phyloP scores from a whole-genome alignment of 164 flowering plant genomes.

The Vitis cinerea region DNA sequence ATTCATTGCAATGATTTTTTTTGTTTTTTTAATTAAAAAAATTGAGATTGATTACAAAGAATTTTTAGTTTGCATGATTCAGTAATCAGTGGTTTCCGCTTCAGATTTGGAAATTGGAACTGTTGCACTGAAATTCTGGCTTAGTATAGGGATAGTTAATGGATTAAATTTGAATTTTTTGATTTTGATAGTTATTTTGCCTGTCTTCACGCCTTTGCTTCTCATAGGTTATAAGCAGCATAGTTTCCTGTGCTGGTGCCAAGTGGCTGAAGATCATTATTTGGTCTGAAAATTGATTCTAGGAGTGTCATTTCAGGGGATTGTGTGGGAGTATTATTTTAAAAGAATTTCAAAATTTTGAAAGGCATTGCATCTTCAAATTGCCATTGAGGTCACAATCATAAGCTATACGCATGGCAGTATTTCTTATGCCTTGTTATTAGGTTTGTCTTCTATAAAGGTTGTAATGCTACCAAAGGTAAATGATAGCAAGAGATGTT shows the following conservation, averaged over 20 bases:
- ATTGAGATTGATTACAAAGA: neutral
- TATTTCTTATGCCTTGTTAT: neutral
- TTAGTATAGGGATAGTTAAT: no score
- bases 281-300: neutral
- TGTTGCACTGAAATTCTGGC: no score
- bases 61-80: neutral
- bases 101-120: no score
- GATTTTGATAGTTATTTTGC: neutral
- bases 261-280: neutral
- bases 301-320: neutral
- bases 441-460: no score
- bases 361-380: neutral
- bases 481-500: no score
- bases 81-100: neutral
- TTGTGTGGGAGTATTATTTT: neutral
- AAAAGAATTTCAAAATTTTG: neutral
- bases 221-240: neutral
- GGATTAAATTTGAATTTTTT: no score
- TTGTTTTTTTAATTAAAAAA: no score
- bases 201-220: neutral
- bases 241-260: neutral
- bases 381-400: neutral
- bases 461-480: no score
- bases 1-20: no score
- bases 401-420: neutral